Percentiles rank a stretch among this genome's conserved stretches.
phyloP scores from a whole-genome alignment of 768 basidiomycete species.

The Fomitopsis pulvina region DNA sequence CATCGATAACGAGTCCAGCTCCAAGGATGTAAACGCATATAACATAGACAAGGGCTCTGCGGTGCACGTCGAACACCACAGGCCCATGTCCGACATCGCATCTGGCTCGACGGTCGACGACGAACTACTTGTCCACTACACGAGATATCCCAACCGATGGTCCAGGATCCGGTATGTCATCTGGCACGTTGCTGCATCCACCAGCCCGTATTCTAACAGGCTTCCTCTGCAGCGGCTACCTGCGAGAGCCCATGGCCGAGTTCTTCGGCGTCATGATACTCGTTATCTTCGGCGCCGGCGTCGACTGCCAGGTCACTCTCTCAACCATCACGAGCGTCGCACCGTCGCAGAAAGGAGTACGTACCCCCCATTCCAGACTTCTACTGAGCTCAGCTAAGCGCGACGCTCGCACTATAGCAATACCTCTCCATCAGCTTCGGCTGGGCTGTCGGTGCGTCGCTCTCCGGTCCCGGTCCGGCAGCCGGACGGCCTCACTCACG shows the following conservation, averaged over 20 bases:
- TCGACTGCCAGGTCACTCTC: conserved; percentile 50
- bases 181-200: background rate
- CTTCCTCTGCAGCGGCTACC: conserved; percentile 28
- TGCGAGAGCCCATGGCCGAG: conserved; percentile 59
- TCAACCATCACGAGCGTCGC: conserved; percentile 40
- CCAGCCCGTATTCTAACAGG: background rate
- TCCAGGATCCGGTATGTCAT: conserved; percentile 43
- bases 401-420: conserved; percentile 23
- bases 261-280: conserved; percentile 55
- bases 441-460: conserved; percentile 43
- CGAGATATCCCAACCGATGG: conserved; percentile 45
- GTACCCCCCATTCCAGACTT: conserved; percentile 1
- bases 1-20: background rate
- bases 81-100: background rate
- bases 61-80: conserved; percentile 2
- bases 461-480: background rate
- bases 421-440: conserved; percentile 46
- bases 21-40: background rate
- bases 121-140: conserved; percentile 18
- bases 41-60: background rate
- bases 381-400: background rate
- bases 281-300: conserved; percentile 53
- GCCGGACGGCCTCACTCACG: background rate
- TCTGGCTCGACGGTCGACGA: background rate
- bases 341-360: conserved; percentile 47